Conservation (phyloP, 2,329 filamentous ascomycete species). For the Sphaceloma murrayae region DNA sequence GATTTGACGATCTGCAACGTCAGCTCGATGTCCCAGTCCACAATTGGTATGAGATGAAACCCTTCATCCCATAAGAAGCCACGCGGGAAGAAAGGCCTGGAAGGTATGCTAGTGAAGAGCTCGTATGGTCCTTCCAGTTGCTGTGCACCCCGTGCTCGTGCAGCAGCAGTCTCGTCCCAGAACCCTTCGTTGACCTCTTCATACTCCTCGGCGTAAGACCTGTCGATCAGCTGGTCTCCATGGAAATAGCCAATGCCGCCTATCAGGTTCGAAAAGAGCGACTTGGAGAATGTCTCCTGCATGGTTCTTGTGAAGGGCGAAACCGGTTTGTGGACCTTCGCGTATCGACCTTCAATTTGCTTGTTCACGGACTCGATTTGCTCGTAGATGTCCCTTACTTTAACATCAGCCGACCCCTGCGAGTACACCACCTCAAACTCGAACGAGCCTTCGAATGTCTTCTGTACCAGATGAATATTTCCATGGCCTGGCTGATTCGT, state of each 20-base stretch:
- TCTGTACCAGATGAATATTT: constrained; percentile 83
- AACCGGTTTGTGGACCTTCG: constrained; percentile 60
- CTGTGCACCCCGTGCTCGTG: constrained; percentile 58
- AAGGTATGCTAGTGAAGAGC: constrained; percentile 84
- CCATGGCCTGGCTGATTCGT: constrained; percentile 57
- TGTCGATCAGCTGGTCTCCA: constrained; percentile 77
- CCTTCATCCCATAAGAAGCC: constrained; percentile 98
- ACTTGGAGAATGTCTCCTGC: constrained; percentile 72
- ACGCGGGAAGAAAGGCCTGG: constrained; percentile 87
- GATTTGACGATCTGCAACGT: constrained; percentile 80
- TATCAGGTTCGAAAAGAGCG: constrained; percentile 86
- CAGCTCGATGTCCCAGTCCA: constrained; percentile 90
- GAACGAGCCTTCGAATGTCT: constrained; percentile 80
- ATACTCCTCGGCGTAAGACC: constrained; percentile 84
- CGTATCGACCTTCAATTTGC: constrained; percentile 66
- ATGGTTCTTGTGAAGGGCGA: constrained; percentile 62
- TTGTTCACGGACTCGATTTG: constrained; percentile 58
- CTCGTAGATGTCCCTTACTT: constrained; percentile 53
- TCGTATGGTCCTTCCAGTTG: constrained; percentile 72
- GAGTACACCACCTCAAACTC: constrained; percentile 89
- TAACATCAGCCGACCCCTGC: constrained; percentile 50
- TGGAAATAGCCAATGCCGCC: constrained; percentile 95
- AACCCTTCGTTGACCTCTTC: constrained; percentile 93
- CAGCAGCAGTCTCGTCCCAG: constrained; percentile 83
- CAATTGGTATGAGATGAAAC: constrained; percentile 82